Percentiles rank a stretch among this genome's conserved stretches.
Conservation (phyloP, 176 grass and related monocot genomes). For the Chrysopogon serrulatus region DNA sequence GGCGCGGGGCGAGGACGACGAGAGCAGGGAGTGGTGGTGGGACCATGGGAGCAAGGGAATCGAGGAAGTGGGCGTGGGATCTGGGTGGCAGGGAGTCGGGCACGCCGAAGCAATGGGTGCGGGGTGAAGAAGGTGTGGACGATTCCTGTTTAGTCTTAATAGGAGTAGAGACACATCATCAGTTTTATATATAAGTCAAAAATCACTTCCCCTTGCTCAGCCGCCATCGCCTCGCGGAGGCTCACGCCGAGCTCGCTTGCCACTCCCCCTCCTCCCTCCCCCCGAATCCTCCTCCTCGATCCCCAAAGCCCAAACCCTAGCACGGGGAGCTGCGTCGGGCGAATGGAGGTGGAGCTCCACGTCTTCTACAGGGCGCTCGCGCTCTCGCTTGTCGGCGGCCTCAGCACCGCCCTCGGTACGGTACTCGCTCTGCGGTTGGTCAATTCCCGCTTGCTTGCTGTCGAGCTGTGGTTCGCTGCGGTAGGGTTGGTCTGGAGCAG, state of each 20-base stretch:
- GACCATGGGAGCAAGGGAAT: too few species aligned
- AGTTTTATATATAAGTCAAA: background rate
- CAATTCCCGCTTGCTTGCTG: background rate
- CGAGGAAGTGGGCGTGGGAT: too few species aligned
- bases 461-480: background rate
- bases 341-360: conserved; percentile 65
- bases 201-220: background rate
- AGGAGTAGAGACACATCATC: too few species aligned
- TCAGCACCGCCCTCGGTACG: conserved; percentile 87
- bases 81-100: too few species aligned
- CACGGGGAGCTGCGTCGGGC: background rate
- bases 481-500: background rate
- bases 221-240: background rate
- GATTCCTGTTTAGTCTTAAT: too few species aligned
- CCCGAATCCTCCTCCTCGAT: background rate
- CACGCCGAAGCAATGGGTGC: too few species aligned
- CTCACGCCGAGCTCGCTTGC: background rate
- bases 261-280: background rate
- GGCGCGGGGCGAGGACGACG: too few species aligned
- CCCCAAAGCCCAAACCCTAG: conserved; percentile 19
- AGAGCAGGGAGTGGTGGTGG: too few species aligned
- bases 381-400: conserved; percentile 78
- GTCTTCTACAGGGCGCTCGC: conserved; percentile 58
- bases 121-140: too few species aligned
- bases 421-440: background rate